phyloP scores from a whole-genome alignment of 352 stramenopile genomes.

The Phytophthora cactorum region DNA sequence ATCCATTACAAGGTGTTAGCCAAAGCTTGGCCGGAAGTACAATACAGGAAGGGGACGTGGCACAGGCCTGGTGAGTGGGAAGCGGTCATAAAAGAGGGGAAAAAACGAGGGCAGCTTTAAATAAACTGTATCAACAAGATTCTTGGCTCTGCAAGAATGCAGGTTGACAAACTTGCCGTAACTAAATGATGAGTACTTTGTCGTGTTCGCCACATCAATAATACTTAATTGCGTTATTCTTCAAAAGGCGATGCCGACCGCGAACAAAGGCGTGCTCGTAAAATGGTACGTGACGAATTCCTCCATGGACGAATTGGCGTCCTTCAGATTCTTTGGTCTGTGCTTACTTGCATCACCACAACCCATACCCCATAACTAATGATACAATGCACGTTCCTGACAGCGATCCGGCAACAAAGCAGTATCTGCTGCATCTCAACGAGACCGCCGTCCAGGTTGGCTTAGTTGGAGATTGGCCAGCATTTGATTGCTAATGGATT shows the following conservation, averaged over 20 bases:
- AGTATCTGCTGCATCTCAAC: constrained; percentile 87
- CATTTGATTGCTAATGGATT: not conserved
- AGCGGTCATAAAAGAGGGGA: not conserved
- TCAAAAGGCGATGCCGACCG: constrained; percentile 65
- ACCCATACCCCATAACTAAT: constrained; percentile 6
- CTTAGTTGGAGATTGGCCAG: not conserved
- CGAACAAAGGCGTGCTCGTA: constrained; percentile 86
- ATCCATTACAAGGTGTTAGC: constrained; percentile 1
- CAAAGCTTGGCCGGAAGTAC: not conserved
- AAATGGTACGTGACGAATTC: constrained; percentile 61
- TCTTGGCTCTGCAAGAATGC: no score
- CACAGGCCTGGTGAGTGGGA: not conserved
- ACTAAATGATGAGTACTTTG: no score
- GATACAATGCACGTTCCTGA: constrained; percentile 1
- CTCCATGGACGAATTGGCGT: not conserved
- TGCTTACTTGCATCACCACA: not conserved
- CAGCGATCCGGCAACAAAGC: constrained; percentile 86
- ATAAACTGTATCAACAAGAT: not conserved
- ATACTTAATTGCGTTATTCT: not conserved
- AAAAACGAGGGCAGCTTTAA: not conserved
- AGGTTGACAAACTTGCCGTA: no score
- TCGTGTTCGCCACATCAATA: constrained; percentile 8
- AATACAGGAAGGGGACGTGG: not conserved
- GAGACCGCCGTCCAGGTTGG: constrained; percentile 82
- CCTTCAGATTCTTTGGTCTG: not conserved